A percentile compares a stretch with the other conserved stretches of the same genome.
These are phyloP conservation scores for Cutaneotrichosporon sp. DNA, from an alignment of 1,284 basidiomycete genomes.

Conservation along the genomic window DNA sequence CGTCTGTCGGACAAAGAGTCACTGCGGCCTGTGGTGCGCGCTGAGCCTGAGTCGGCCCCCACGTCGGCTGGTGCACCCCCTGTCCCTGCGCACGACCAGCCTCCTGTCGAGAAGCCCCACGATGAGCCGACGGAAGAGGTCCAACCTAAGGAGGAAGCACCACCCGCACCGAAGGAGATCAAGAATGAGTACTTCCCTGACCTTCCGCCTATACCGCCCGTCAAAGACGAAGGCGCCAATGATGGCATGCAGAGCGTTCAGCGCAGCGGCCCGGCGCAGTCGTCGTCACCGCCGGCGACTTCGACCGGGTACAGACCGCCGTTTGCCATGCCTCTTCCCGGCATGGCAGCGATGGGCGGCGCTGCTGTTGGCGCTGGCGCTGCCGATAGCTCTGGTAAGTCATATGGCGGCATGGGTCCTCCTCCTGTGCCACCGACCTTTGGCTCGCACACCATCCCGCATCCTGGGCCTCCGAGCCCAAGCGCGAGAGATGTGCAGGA, in stretches of 20 bases:
- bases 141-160: not conserved
- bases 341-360: conserved; percentile 27
- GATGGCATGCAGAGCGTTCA: conserved; percentile 5
- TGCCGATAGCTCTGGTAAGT: not conserved
- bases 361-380: conserved; percentile 17
- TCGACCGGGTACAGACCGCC: conserved; percentile 22
- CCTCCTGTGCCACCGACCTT: conserved; percentile 30
- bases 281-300: not conserved
- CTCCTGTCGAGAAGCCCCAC: no score
- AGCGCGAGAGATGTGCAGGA: conserved; percentile 46
- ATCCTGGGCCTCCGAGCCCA: conserved; percentile 23
- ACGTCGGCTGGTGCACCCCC: not conserved
- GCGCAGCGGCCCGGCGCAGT: not conserved
- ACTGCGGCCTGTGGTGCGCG: not conserved
- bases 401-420: conserved; percentile 24
- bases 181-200: not conserved
- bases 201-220: not conserved
- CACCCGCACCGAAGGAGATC: not conserved
- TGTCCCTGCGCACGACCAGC: not conserved
- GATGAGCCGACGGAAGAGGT: no score
- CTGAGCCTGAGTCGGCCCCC: not conserved
- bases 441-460: not conserved
- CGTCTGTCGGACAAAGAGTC: conserved; percentile 31
- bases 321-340: conserved; percentile 37
- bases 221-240: not conserved